Base-by-base conservation (phyloP, 768 basidiomycete species). In the Epithele typhae region DNA sequence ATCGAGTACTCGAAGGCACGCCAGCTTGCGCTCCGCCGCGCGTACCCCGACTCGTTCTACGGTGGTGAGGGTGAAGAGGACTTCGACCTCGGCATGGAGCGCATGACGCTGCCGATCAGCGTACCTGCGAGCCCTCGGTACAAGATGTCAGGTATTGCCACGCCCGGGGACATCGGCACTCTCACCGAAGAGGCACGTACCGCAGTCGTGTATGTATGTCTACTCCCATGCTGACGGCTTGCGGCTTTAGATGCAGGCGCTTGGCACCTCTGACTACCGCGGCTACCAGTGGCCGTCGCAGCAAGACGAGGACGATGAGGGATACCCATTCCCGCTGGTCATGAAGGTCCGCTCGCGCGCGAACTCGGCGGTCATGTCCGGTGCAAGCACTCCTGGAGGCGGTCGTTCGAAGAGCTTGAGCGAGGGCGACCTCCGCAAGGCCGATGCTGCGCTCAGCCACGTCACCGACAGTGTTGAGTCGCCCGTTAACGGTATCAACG, bases 1-100 rank as follows among this genome's bases (percentile, higher is more conserved):
- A 79, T 98, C 52, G 96, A 99, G 67, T 99, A 99, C 67, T 84
- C 86, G 65, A 99, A 97, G 73, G 88, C 92, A 21, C 73, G 96
- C 34, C 93, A 95, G 67, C 71, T 97, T 42, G 91, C 92, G 15
- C 73, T 99, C 49, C 73, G 95, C 55, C 75, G 95, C 25, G 96
- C 95, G 14, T 98, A 99, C 64, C 96, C 96, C 1, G 93, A 97
- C 55, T 83, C 87, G 45, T 97, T 96, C 72, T 77, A 83, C 56
- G 81, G 80, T 34, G 65, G 62, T 6, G 79, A 74, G 51, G 73
- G 18, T 8, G 35, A 75, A 40, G 71, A 73, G 38, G 71, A 74
- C 47, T 76, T 78, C 56, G 75, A 72, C 52, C 84, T 84, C 53
- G 84, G 87, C 11, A 78, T 87, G 39, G 81, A 86, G 61, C 77